Percentiles rank a stretch among this genome's conserved stretches.
These are phyloP conservation scores for Aspergillus vadensis DNA, from an alignment of 2,329 filamentous ascomycete genomes.

Conservation along the genomic window DNA sequence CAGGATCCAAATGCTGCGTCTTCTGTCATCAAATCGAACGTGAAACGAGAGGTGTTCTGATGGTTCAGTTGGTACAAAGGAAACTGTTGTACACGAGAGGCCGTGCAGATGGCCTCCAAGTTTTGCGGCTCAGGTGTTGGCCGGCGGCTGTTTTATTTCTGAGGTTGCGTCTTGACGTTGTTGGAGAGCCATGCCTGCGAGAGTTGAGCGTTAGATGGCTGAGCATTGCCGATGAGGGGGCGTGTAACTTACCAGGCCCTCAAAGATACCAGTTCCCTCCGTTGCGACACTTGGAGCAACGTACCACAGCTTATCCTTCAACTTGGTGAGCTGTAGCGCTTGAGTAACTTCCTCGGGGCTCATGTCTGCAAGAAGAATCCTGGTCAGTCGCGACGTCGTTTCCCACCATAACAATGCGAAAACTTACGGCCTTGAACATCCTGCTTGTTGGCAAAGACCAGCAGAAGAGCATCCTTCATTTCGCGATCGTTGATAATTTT, in stretches of 20 bases:
- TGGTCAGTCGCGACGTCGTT: conserved; percentile 18
- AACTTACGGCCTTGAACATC: conserved; percentile 77
- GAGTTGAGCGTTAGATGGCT: conserved; percentile 21
- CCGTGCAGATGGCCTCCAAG: neutral
- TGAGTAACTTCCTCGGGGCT: conserved; percentile 78
- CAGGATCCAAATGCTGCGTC: conserved; percentile 42
- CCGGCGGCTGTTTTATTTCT: conserved; percentile 36
- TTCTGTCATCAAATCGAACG: conserved; percentile 46
- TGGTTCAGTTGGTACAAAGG: conserved; percentile 22
- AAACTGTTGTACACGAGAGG: conserved; percentile 39
- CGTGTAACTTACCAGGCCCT: conserved; percentile 64
- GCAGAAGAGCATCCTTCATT: conserved; percentile 90
- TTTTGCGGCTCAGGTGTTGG: neutral
- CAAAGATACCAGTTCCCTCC: conserved; percentile 76
- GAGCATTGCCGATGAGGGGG: neutral
- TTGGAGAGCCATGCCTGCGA: conserved; percentile 73
- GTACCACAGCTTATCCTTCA: conserved; percentile 84
- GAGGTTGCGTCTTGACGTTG: conserved; percentile 68
- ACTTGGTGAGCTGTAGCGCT: conserved; percentile 70
- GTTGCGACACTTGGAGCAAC: conserved; percentile 82
- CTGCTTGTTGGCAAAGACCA: conserved; percentile 99
- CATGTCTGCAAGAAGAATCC: conserved; percentile 61
- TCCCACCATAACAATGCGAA: neutral
- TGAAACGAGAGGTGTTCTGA: conserved; percentile 33
- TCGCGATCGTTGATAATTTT: conserved; percentile 97